Evolutionary conservation across 164 flowering plant species (phyloP).

Genomic region (Buxus sempervirens): DNA sequence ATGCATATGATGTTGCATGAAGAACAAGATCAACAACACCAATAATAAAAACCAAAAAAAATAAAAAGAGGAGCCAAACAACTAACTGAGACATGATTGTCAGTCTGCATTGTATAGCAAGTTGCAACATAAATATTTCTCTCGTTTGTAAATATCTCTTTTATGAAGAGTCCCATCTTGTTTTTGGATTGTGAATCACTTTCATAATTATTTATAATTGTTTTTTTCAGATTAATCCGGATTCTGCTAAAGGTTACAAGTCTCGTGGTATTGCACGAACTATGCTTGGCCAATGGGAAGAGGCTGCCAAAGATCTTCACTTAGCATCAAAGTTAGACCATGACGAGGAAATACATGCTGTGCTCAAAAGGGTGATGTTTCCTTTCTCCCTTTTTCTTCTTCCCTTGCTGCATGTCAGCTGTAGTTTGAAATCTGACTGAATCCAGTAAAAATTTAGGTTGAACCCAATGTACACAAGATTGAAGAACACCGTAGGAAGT

Average conservation of each 20-base stretch:
- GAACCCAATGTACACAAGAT: slow-evolving; percentile 91
- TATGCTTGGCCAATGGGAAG: slow-evolving; percentile 94
- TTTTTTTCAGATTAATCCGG: slow-evolving; percentile 77
- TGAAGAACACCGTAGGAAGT: slow-evolving; percentile 91
- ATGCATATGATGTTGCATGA: no score
- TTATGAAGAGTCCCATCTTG: neutral
- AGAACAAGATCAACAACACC: no score
- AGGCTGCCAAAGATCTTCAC: slow-evolving; percentile 94
- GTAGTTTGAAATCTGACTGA: slow-evolving; percentile 5
- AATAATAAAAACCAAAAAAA: no score
- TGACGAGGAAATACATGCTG: slow-evolving; percentile 81
- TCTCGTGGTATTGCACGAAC: slow-evolving; percentile 86
- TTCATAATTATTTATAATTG: neutral
- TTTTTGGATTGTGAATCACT: neutral
- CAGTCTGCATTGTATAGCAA: neutral
- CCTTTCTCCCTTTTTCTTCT: neutral
- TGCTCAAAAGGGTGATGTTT: slow-evolving; percentile 72
- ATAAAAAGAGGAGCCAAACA: no score
- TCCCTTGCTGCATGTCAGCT: neutral
- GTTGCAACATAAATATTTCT: neutral
- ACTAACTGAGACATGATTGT: neutral
- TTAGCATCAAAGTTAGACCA: slow-evolving; percentile 83
- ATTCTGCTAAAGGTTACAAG: slow-evolving; percentile 97
- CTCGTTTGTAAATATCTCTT: no score
- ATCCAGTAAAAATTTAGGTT: slow-evolving; percentile 43